Conservation (phyloP, 257 asterid species). For the Handroanthus guayacan region DNA sequence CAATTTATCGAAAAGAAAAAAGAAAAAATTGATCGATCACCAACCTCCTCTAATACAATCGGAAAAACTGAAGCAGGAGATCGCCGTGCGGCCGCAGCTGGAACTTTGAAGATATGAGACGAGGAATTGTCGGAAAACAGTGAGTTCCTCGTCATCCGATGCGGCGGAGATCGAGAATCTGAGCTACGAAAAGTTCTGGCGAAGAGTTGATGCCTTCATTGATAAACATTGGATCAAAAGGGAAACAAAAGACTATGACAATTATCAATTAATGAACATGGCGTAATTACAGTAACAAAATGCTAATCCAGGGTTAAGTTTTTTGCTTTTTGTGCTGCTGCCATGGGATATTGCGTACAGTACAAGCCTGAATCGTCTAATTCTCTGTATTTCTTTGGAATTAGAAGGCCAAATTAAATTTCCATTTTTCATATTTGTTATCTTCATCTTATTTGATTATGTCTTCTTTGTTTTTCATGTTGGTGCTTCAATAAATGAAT, state of each 20-base stretch:
- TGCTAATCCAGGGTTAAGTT: conserved; percentile 6
- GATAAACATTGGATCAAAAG: conserved; percentile 57
- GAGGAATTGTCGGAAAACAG: conserved; percentile 34
- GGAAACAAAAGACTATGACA: conserved; percentile 10
- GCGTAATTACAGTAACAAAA: neutral
- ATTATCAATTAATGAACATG: conserved; percentile 21
- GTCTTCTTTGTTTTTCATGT: neutral
- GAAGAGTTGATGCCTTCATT: conserved; percentile 71
- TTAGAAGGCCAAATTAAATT: conserved; percentile 33
- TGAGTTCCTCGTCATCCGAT: conserved; percentile 11
- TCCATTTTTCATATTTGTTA: neutral
- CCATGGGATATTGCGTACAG: conserved; percentile 2
- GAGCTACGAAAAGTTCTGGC: conserved; percentile 80
- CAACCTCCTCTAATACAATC: too few species aligned
- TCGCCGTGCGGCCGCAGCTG: conserved; percentile 44
- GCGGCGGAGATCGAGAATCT: conserved; percentile 60
- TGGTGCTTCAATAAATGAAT: neutral
- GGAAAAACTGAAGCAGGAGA: conserved; percentile 65
- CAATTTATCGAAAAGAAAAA: too few species aligned
- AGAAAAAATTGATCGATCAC: too few species aligned
- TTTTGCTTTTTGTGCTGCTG: too few species aligned
- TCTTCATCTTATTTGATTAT: neutral
- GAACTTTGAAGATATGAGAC: conserved; percentile 79
- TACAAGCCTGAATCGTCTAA: conserved; percentile 32
- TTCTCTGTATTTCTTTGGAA: conserved; percentile 42